These are phyloP conservation scores for Ustilago crameri DNA, from an alignment of 1,284 basidiomycete genomes.

Conservation along the genomic window DNA sequence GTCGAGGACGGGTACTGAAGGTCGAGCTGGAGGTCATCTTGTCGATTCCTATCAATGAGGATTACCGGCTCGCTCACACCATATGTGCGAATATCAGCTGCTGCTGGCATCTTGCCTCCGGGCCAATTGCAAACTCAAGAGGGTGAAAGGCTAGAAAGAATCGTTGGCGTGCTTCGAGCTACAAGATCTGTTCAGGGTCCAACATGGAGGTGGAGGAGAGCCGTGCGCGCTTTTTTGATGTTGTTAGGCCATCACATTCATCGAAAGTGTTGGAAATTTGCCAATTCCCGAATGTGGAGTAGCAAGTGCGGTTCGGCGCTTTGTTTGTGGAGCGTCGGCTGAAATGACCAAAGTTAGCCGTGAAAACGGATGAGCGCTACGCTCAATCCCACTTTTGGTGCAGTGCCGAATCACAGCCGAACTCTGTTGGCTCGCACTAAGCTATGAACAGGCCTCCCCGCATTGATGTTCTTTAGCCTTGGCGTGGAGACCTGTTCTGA, in stretches of 20 bases:
- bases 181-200: constrained; percentile 15
- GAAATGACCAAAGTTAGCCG: constrained; percentile 10
- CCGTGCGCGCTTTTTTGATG: constrained; percentile 1
- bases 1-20: constrained; percentile 27
- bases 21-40: constrained; percentile 10
- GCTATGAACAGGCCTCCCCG: constrained; percentile 8
- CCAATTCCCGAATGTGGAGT: not conserved
- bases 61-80: not conserved
- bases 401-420: not conserved
- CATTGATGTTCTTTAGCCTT: constrained; percentile 4
- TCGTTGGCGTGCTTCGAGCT: not conserved
- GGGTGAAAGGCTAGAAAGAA: not conserved
- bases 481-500: not conserved
- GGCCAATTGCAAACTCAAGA: not conserved
- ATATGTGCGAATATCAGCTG: not conserved
- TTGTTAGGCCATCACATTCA: not conserved
- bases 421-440: not conserved
- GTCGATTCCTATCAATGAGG: not conserved
- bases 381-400: not conserved
- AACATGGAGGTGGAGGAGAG: constrained; percentile 9
- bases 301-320: not conserved
- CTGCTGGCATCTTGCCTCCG: constrained; percentile 15
- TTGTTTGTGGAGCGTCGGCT: too few relatives aligned
- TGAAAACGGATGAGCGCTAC: constrained; percentile 14
- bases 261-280: not conserved